Evolutionary conservation across 2,329 filamentous ascomycete genomes (phyloP), one percentile per base, ranked within the genome.

Genomic region (Cladophialophora psammophila): DNA sequence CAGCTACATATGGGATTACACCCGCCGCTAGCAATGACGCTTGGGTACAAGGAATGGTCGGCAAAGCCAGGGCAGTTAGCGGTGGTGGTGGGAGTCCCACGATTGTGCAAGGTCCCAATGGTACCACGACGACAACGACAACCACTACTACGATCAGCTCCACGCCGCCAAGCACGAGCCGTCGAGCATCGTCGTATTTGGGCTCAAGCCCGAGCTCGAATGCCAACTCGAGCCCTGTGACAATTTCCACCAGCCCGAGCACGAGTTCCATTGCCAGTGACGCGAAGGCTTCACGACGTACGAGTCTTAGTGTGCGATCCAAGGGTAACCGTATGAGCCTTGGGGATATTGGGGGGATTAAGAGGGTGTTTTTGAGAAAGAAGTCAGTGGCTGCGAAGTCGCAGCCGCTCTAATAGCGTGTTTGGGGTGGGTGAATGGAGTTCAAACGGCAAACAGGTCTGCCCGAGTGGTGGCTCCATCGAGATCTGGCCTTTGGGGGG

Each of bases 11-110:
- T 20, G 55, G 79, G 77, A 26, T 76, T 75, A 53, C n/a, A 13
- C 40, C 77, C 74, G 20, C 75, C 76, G 64, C 76, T 76, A 34
- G 74, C 3, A 79, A 81, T 66, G 80, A 83, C 69, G 80, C 80
- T 1, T 83, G 81, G 81, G 80, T 83, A 9, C 79, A 81, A 71
- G 79, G 79, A 61, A 78, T 83, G 20, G 75, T 82, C 32, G 79
- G 79, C 40, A 79, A 82, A 72, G 80, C 81, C 6, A 75, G 81
- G 50, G 75, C 69, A 5, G 69, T 72, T 58, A 70, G 68, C 63
- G 66, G 66, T n/a, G 66, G 65, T 6, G 64, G 66, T n/a, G 66
- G 65, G 10, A 66, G 40, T 54, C 10, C 65, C 13, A 68, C 63
- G 3, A 59, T 62, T 13, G 26, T 69, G 5, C 65, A 69, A 15